Base-by-base conservation (phyloP, 1,139 yeast species). In the Geotrichum armillariae region DNA sequence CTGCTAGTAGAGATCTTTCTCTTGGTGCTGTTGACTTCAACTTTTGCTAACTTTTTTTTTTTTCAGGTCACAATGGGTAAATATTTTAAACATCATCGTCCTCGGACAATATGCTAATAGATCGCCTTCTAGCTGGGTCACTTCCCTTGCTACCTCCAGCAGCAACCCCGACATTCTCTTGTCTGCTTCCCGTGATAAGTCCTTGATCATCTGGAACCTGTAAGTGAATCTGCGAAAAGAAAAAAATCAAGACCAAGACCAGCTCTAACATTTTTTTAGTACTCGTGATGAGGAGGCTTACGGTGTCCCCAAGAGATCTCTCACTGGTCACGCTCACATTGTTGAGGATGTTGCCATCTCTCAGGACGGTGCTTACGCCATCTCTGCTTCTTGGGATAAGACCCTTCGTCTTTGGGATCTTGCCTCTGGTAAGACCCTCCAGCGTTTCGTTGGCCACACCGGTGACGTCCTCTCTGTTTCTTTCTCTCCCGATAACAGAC, bases 361-460 rank as follows among this genome's bases (percentile, higher is more conserved):
- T 61, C 93, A 95, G 73, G 99, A 94, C 74, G 99, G 99, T 76
- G 85, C 87, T 72, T 93, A 84, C 81, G 99, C 97, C 71, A 81
- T 93, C 74, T 93, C 99, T 63, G 97, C 96, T 70, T 94, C 99
- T 69, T 93, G 99, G 99, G 99, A 93, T 76, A 89, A 86, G 81
- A 91, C 99, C 72, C 82, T 94, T 75, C 94, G 98, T 83, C 86
- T 93, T 73, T 93, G 99, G 99, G 93, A 89, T 76, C 82, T 93
- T 70, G 85, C 84, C 74, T 82, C 94, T 67, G 99, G 99, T 80
- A 87, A 85, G 76, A 85, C 93, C 71, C 80, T 90, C 77, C 83
- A 82, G 74, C 91, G 97, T 79, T 93, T 93, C 73, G 96, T 86
- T 65, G 99, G 99, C 71, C 99, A 93, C 95, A 83, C 82, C 64